Evolutionary conservation across 2,329 filamentous ascomycete genomes (phyloP).

Genomic region (Akanthomyces lecanii): DNA sequence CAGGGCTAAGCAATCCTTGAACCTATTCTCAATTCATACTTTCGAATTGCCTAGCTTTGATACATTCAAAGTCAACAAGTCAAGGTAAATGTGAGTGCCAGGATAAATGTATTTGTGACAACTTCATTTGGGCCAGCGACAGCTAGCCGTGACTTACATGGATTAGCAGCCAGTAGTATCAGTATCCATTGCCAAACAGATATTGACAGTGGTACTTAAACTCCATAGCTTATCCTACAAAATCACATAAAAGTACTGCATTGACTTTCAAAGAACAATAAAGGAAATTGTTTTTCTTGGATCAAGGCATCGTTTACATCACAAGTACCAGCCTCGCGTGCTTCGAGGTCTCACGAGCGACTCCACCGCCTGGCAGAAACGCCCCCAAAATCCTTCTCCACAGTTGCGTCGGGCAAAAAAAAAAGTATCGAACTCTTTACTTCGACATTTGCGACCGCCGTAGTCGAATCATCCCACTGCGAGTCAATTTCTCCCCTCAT

Average conservation of each 20-base stretch:
- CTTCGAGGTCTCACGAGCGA: background rate
- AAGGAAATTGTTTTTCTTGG: background rate
- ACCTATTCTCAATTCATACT: too few relatives aligned
- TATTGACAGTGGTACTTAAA: background rate
- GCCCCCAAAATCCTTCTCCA: background rate
- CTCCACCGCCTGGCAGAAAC: slow-evolving; percentile 16
- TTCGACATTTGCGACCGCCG: background rate
- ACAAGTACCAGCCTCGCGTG: background rate
- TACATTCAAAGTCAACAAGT: too few relatives aligned
- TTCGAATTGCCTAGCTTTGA: too few relatives aligned
- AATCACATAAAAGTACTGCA: background rate
- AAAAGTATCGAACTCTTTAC: background rate
- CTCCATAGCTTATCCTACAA: background rate
- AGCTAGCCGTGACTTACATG: background rate
- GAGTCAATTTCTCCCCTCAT: too few relatives aligned
- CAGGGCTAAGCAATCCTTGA: too few relatives aligned
- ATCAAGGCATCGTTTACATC: background rate
- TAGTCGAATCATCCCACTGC: background rate
- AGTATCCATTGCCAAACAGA: background rate
- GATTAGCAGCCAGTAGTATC: background rate
- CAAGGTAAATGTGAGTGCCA: too few relatives aligned
- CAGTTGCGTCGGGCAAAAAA: background rate
- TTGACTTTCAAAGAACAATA: background rate
- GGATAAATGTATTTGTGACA: background rate
- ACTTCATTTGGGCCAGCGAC: background rate